Conservation (phyloP, 148 eudicot species). For the Pharnaceum exiguum region DNA sequence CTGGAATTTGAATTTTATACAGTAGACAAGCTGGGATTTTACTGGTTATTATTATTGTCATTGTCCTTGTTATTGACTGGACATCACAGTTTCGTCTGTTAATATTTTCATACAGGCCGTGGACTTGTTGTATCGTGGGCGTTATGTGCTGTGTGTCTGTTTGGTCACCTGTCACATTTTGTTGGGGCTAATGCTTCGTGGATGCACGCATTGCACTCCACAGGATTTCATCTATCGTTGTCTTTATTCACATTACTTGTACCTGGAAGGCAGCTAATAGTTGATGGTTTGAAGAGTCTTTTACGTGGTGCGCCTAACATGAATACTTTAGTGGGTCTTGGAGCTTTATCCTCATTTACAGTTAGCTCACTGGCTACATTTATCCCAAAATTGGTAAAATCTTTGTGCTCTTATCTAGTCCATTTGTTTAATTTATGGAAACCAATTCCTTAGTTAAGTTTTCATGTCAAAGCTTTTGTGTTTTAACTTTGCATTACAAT, state of each 20-base stretch:
- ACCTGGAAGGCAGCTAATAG: slow-evolving; percentile 87
- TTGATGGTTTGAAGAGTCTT: slow-evolving; percentile 90
- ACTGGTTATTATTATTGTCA: too few species aligned
- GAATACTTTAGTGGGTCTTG: slow-evolving; percentile 99
- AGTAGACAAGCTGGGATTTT: too few species aligned
- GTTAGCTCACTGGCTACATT: slow-evolving; percentile 90
- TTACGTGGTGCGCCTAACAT: slow-evolving; percentile 88
- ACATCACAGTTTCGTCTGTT: slow-evolving; percentile 7
- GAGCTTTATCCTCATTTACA: slow-evolving; percentile 92
- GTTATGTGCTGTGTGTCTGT: slow-evolving; percentile 85
- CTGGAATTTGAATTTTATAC: too few species aligned
- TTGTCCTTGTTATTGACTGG: too few species aligned
- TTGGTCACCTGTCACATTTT: slow-evolving; percentile 88
- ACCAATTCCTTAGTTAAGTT: not conserved
- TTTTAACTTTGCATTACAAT: too few species aligned
- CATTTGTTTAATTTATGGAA: not conserved
- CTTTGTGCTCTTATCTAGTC: not conserved
- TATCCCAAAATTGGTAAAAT: slow-evolving; percentile 77
- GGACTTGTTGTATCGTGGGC: slow-evolving; percentile 98
- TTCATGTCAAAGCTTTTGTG: not conserved
- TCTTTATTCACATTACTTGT: slow-evolving; percentile 84
- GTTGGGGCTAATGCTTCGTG: slow-evolving; percentile 82
- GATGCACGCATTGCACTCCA: slow-evolving; percentile 87
- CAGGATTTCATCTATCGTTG: slow-evolving; percentile 84
- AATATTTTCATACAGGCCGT: slow-evolving; percentile 51